A percentile compares a stretch with the other conserved stretches of the same genome.
Evolutionary conservation across 495 filamentous ascomycete genomes (phyloP).

Genomic region (Tuber aestivum): DNA sequence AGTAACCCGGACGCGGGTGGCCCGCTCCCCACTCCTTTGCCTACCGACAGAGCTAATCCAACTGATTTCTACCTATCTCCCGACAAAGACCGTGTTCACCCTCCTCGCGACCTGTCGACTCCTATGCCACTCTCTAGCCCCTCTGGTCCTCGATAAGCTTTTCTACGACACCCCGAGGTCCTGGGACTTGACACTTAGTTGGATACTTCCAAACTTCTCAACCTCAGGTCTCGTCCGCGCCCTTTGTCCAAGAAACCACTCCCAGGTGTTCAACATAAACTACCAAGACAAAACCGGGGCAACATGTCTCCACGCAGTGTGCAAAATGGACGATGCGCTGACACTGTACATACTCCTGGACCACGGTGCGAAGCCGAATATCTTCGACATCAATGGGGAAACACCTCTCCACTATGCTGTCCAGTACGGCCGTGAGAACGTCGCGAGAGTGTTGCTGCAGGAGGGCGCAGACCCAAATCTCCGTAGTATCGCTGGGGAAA

Average conservation of each 20-base stretch:
- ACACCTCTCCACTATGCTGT: slow-evolving; percentile 14
- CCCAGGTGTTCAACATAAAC: neutral
- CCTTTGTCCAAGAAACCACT: neutral
- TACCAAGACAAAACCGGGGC: neutral
- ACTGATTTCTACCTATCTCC: neutral
- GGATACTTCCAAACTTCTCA: neutral
- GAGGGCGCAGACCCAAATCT: neutral
- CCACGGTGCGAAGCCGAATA: slow-evolving; percentile 3
- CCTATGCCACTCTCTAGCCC: neutral
- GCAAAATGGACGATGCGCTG: neutral
- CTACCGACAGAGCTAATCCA: neutral
- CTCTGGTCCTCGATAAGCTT: neutral
- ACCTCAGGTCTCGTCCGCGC: neutral
- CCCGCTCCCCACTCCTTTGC: neutral
- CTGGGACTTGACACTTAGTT: neutral
- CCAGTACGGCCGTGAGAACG: slow-evolving; percentile 4
- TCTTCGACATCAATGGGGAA: slow-evolving; percentile 3
- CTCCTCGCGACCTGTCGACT: neutral
- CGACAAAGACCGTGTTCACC: neutral
- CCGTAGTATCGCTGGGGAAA: neutral
- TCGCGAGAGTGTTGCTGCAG: neutral
- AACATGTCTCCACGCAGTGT: neutral
- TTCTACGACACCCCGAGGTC: neutral
- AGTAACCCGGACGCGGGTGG: neutral
- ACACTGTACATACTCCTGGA: neutral